These are phyloP conservation scores for Tetradesmus lagerheimii DNA, from an alignment of 139 green algal species.

Conservation along the genomic window DNA sequence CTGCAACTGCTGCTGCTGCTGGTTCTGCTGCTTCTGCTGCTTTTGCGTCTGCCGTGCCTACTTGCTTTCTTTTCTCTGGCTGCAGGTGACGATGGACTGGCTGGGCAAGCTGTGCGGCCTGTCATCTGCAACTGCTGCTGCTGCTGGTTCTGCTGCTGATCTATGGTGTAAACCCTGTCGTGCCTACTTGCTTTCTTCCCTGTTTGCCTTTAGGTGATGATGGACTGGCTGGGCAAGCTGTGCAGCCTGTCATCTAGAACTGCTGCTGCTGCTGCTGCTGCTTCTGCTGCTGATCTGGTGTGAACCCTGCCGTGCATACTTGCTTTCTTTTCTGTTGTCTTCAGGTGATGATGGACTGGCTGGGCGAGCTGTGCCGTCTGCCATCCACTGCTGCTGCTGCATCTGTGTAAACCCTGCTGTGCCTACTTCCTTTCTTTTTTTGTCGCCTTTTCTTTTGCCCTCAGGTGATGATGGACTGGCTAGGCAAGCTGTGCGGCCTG, in stretches of 20 bases:
- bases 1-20: neutral
- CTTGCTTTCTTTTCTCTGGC: no score
- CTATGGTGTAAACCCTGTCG: neutral
- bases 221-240: no score
- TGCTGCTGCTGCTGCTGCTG: neutral
- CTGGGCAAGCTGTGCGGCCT: no score
- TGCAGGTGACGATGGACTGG: no score
- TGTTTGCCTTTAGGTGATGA: slow-evolving; percentile 55
- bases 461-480: slow-evolving; percentile 88
- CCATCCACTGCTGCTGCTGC: neutral
- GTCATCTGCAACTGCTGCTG: no score
- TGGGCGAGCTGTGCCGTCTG: no score
- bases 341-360: slow-evolving; percentile 53
- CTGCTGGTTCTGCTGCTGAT: neutral
- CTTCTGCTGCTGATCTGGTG: neutral
- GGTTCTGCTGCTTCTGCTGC: neutral
- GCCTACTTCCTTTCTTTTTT: no score
- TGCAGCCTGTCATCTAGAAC: no score
- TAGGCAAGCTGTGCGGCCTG: slow-evolving; percentile 81
- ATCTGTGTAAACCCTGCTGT: neutral
- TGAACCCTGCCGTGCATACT: neutral
- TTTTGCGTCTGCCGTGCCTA: neutral
- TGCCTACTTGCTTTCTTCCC: neutral
- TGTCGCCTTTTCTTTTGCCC: no score
- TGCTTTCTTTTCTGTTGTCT: no score